Percentiles rank a stretch among this genome's conserved stretches.
Conservation (phyloP, 1,139 yeast genomes). For the Yamadazyma atlantica region DNA sequence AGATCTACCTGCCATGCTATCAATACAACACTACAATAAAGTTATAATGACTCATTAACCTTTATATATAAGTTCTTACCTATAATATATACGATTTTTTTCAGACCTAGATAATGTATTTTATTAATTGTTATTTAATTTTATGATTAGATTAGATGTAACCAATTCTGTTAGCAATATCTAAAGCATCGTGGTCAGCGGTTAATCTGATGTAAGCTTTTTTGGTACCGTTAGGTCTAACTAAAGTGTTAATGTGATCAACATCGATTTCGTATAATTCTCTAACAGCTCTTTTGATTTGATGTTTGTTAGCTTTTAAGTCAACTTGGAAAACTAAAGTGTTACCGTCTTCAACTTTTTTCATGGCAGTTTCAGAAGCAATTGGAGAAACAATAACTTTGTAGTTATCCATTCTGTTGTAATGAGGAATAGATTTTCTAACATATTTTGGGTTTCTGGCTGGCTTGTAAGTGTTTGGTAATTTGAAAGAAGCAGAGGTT, state of each 20-base stretch:
- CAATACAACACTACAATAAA: no score
- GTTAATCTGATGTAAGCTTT: slow-evolving; percentile 99
- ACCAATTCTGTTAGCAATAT: slow-evolving; percentile 99
- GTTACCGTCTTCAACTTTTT: slow-evolving; percentile 99
- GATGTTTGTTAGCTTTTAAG: slow-evolving; percentile 95
- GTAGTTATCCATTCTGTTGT: slow-evolving; percentile 96
- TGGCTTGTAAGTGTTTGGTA: slow-evolving; percentile 95
- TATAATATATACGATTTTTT: slow-evolving; percentile 1
- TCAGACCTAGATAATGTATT: slow-evolving; percentile 2
- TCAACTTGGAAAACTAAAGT: slow-evolving; percentile 98
- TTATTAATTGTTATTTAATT: neutral
- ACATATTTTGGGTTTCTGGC: slow-evolving; percentile 95
- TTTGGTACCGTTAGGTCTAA: slow-evolving; percentile 99
- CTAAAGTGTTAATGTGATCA: slow-evolving; percentile 89
- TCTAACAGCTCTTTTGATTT: slow-evolving; percentile 97
- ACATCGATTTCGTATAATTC: slow-evolving; percentile 97
- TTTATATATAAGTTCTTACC: slow-evolving; percentile 5
- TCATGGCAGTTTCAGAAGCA: slow-evolving; percentile 98
- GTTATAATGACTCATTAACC: slow-evolving; percentile 16
- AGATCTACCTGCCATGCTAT: no score
- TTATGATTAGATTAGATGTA: slow-evolving; percentile 63
- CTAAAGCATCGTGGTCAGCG: slow-evolving; percentile 99
- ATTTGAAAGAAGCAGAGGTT: slow-evolving; percentile 93
- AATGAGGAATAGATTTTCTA: slow-evolving; percentile 95
- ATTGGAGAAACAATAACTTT: slow-evolving; percentile 93